These are phyloP conservation scores for Dinochytrium kinnereticum DNA, from an alignment of 371 early-diverging fungal species.

Conservation along the genomic window DNA sequence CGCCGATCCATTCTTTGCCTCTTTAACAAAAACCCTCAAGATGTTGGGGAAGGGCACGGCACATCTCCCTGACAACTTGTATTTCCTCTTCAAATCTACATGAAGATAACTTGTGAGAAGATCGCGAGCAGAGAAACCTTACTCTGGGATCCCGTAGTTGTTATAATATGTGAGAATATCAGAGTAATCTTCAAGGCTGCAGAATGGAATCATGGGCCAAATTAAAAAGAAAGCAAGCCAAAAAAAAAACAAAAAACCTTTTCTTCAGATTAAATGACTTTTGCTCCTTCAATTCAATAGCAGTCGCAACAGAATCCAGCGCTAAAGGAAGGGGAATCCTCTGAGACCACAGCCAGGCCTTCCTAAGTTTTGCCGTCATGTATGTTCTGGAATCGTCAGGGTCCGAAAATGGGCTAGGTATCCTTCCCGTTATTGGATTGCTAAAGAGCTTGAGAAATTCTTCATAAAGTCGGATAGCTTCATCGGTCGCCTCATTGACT, in stretches of 20 bases:
- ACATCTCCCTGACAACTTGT: background rate
- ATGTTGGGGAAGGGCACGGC: background rate
- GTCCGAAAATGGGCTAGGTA: background rate
- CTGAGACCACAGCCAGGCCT: conserved; percentile 4
- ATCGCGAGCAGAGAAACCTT: background rate
- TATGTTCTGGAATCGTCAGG: conserved; percentile 5
- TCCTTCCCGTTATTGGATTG: background rate
- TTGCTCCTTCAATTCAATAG: background rate
- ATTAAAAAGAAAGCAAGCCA: background rate
- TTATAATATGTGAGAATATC: background rate
- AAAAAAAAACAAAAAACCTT: background rate
- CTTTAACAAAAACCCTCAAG: background rate
- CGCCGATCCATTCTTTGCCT: too few relatives aligned
- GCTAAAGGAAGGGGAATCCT: background rate
- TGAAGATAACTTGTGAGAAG: background rate
- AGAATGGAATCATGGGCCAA: too few relatives aligned
- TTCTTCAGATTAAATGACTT: background rate
- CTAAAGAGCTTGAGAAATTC: conserved; percentile 9
- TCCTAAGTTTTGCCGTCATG: conserved; percentile 7
- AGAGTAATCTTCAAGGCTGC: background rate
- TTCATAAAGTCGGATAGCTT: background rate
- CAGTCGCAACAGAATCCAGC: background rate
- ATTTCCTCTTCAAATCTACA: conserved; percentile 5
- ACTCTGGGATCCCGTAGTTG: background rate
- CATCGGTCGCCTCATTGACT: background rate